These are phyloP conservation scores for Williopsis jadinii DNA, from an alignment of 1,139 yeast genomes.

Conservation along the genomic window DNA sequence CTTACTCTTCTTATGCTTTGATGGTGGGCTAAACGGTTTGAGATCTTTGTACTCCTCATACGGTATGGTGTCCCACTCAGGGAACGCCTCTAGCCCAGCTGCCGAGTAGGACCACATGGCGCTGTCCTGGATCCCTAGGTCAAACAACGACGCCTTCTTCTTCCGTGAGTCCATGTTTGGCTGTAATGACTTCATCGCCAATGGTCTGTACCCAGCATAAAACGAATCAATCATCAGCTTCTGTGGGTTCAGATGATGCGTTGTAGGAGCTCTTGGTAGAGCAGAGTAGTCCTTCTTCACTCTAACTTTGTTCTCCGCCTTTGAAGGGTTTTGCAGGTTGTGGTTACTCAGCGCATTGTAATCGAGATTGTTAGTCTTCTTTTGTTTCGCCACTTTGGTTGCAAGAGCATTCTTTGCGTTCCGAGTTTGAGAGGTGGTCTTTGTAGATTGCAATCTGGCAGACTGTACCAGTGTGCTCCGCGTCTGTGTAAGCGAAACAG, in stretches of 20 bases:
- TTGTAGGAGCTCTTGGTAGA: constrained; percentile 18
- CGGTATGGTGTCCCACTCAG: constrained; percentile 20
- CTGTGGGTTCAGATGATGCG: constrained; percentile 14
- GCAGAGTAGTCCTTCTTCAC: constrained; percentile 19
- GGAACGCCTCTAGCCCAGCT: constrained; percentile 13
- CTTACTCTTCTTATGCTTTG: not conserved
- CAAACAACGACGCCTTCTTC: constrained; percentile 7
- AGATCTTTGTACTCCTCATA: constrained; percentile 7
- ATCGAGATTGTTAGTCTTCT: constrained; percentile 2
- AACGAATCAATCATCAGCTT: constrained; percentile 15
- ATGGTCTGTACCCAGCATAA: constrained; percentile 19
- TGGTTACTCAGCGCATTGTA: constrained; percentile 20
- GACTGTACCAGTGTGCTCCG: not conserved
- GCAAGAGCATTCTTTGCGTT: constrained; percentile 13
- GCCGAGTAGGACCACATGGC: constrained; percentile 16
- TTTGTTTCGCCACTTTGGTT: constrained; percentile 11
- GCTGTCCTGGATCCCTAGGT: constrained; percentile 11
- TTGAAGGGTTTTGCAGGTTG: constrained; percentile 7
- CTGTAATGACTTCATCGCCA: constrained; percentile 14
- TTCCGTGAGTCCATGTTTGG: constrained; percentile 2
- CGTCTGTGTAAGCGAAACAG: not conserved
- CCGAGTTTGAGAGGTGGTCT: constrained; percentile 8
- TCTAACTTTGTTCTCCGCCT: constrained; percentile 1
- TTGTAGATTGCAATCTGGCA: constrained; percentile 6
- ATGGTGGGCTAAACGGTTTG: constrained; percentile 16